Evolutionary conservation across 768 basidiomycete genomes (phyloP), one percentile per base, ranked within the genome.

Genomic region (Gymnopilus dilepis): DNA sequence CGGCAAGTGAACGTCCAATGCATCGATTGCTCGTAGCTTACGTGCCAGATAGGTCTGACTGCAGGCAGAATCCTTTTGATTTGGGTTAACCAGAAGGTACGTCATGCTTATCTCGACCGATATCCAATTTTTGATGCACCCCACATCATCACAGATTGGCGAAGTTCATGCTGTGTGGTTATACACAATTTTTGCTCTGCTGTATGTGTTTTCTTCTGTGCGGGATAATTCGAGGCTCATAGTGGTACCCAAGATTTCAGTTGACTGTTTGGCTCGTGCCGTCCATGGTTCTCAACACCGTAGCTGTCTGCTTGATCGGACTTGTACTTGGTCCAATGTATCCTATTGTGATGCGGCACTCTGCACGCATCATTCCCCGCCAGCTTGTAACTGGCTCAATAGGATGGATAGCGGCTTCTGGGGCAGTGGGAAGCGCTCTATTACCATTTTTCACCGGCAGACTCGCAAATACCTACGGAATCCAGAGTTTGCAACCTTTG

Each of bases 361-460:
- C 87, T 1, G 80, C 84, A 4, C 79, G 84, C 2, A 77, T 92
- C 50, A 72, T 95, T 15, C 92, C 92, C 6, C 79, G 79, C 6
- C 86, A 85, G 79, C 76, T 94, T 12, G 79, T 91, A 21, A 81
- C 79, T 45, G 84, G 81, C 24, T 77, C 84, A 3, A 84, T 88
- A 34, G 86, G 86, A 8, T 87, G 86, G 86, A 84, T 87, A 40
- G 82, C 85, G 4, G 83, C 81, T 3, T 79, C 83, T 37, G 89
- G 90, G 0, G 84, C 87, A 67, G 83, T 87, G 3, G 90, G 90
- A 15, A 84, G 84, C 33, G 89, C 89, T 0, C 61, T 87, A 11
- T 65, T 91, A 4, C 89, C 91, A 1, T 90, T 92, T 65, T 78
- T 90, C 58, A 86, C 88, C 1, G 89, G 89, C 21, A 79, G 84